These are phyloP conservation scores for Beauveria rudraprayagi DNA, from an alignment of 2,329 filamentous ascomycete genomes.

Conservation along the genomic window DNA sequence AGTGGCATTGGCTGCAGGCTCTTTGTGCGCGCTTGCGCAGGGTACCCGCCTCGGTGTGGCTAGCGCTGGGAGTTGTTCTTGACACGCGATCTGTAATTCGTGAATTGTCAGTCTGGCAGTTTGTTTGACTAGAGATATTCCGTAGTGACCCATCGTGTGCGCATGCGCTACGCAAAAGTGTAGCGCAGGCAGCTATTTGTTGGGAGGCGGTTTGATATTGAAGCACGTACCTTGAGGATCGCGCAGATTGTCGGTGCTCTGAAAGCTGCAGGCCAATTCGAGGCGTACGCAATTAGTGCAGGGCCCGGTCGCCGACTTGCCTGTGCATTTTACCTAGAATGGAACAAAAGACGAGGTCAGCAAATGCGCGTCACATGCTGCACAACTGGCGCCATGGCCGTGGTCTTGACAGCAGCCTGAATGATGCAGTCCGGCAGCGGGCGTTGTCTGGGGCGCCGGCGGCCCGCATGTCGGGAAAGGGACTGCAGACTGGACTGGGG, in stretches of 20 bases:
- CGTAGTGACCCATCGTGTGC: neutral
- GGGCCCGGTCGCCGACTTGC: conserved; percentile 26
- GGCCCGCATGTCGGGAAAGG: neutral
- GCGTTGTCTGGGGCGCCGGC: neutral
- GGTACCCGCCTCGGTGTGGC: conserved; percentile 35
- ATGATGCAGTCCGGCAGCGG: neutral
- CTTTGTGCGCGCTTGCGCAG: conserved; percentile 33
- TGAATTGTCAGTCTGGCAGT: conserved; percentile 1
- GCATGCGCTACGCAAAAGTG: neutral
- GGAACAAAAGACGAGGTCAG: neutral
- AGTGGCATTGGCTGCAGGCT: conserved; percentile 34
- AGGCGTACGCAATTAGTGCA: conserved; percentile 32
- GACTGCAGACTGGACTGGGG: neutral
- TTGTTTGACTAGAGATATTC: neutral
- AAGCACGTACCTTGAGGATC: conserved; percentile 16
- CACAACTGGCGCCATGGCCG: neutral
- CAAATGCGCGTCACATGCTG: neutral
- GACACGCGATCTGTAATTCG: conserved; percentile 22
- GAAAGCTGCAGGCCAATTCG: conserved; percentile 30
- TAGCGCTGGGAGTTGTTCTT: conserved; percentile 31
- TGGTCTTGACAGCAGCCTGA: neutral
- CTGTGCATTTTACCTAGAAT: conserved; percentile 34
- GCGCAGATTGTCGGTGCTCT: conserved; percentile 15
- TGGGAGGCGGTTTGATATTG: neutral
- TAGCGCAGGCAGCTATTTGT: neutral